phyloP scores from a whole-genome alignment of 306 rosid genomes.

The Citrullus mucosospermus region DNA sequence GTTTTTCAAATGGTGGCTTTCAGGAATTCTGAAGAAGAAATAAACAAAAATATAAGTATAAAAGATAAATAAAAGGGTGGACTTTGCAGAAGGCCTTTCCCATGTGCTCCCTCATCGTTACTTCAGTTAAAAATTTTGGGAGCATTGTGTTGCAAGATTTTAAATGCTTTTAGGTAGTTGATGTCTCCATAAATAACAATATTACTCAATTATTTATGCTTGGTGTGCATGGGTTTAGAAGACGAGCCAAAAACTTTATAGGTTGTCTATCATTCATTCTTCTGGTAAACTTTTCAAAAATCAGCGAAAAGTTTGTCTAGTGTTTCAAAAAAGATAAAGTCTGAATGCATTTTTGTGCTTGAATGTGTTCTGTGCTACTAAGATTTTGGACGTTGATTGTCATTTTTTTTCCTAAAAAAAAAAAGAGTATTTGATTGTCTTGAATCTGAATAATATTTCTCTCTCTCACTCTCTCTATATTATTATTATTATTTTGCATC shows the following conservation, averaged over 20 bases:
- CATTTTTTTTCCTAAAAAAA: too few relatives aligned
- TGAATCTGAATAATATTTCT: neutral
- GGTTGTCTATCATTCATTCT: too few relatives aligned
- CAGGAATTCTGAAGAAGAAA: neutral
- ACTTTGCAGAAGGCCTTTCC: neutral
- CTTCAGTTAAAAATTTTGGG: neutral
- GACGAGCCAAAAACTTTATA: neutral
- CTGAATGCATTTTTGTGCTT: neutral
- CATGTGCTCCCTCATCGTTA: neutral
- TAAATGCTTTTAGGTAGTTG: neutral
- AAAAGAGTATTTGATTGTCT: neutral
- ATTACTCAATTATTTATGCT: neutral
- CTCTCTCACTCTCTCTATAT: too few relatives aligned
- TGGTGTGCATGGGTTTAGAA: neutral
- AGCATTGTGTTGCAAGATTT: neutral
- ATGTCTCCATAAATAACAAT: neutral
- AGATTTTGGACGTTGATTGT: neutral
- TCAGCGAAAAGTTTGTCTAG: neutral
- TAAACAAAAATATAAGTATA: neutral
- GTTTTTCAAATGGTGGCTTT: neutral
- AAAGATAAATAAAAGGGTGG: neutral
- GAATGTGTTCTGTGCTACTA: neutral
- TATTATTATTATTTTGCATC: too few relatives aligned
- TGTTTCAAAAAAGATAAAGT: neutral
- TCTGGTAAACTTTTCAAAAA: too few relatives aligned